A percentile compares a stretch with the other conserved stretches of the same genome.
Conservation (phyloP, 441 rosid species). For the Pelargonium citronellum region DNA sequence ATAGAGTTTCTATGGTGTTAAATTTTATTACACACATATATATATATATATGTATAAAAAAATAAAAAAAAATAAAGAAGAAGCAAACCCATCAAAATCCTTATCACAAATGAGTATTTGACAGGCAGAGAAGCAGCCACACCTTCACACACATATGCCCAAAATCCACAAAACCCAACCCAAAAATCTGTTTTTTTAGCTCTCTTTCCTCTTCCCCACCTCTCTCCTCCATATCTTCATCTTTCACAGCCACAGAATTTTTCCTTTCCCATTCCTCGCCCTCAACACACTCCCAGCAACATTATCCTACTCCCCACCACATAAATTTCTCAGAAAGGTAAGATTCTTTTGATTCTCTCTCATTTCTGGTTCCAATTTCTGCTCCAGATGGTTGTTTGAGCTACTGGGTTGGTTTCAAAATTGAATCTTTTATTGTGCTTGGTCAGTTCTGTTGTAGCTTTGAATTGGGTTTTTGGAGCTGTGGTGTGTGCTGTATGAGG, state of each 20-base stretch:
- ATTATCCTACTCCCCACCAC: background rate
- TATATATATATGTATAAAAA: too few relatives aligned
- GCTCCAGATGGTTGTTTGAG: background rate
- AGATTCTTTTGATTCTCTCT: background rate
- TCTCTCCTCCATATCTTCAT: background rate
- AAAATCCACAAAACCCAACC: conserved; percentile 7
- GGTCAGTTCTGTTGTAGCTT: background rate
- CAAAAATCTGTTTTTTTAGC: background rate
- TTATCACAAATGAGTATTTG: background rate
- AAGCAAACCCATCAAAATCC: conserved; percentile 1
- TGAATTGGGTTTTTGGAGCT: background rate
- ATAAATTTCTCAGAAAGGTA: background rate
- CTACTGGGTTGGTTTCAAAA: background rate
- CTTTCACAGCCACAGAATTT: conserved; percentile 1
- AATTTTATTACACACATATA: too few relatives aligned
- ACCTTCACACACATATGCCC: background rate
- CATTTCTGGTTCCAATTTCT: background rate
- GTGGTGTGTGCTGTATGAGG: background rate
- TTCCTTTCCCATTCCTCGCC: background rate
- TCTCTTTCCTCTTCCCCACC: background rate
- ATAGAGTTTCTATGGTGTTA: too few relatives aligned
- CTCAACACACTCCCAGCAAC: background rate
- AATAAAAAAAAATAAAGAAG: background rate
- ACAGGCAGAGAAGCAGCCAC: conserved; percentile 10
- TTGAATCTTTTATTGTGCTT: background rate